phyloP scores from a whole-genome alignment of 2,329 filamentous ascomycete genomes.

The Tolypocladium capitatum region DNA sequence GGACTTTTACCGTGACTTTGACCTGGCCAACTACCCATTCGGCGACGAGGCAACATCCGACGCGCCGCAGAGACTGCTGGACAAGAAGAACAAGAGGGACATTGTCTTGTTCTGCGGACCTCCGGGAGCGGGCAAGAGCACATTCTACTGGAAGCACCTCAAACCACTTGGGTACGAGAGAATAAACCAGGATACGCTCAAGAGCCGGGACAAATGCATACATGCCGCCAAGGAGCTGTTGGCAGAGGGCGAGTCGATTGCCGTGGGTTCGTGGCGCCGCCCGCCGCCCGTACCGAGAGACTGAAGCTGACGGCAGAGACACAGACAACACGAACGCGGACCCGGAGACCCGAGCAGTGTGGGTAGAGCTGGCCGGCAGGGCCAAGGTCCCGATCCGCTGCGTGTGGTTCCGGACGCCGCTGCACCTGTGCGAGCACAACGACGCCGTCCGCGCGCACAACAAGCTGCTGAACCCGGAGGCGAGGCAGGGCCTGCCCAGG shows the following conservation, averaged over 20 bases:
- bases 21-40: conserved; percentile 47
- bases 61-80: conserved; percentile 26
- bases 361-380: conserved; percentile 62
- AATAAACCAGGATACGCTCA: conserved; percentile 82
- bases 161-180: conserved; percentile 69
- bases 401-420: conserved; percentile 65
- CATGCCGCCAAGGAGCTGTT: conserved; percentile 58
- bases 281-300: conserved; percentile 1
- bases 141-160: conserved; percentile 70
- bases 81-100: conserved; percentile 54
- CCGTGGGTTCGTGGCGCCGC: conserved; percentile 49
- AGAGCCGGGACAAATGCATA: conserved; percentile 57
- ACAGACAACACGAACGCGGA: conserved; percentile 94
- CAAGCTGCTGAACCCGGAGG: conserved; percentile 67
- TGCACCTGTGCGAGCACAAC: conserved; percentile 69
- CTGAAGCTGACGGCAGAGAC: conserved; percentile 4
- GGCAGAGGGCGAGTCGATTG: conserved; percentile 53
- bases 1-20: conserved; percentile 57
- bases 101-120: conserved; percentile 79
- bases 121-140: conserved; percentile 83
- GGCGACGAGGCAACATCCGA: conserved; percentile 10
- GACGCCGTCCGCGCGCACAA: conserved; percentile 67
- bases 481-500: conserved; percentile 56
- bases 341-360: conserved; percentile 59
- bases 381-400: conserved; percentile 66